A percentile compares a stretch with the other conserved stretches of the same genome.
These are phyloP conservation scores for Oryza glaberrima DNA, from an alignment of 176 grass and related monocot species.

Conservation along the genomic window DNA sequence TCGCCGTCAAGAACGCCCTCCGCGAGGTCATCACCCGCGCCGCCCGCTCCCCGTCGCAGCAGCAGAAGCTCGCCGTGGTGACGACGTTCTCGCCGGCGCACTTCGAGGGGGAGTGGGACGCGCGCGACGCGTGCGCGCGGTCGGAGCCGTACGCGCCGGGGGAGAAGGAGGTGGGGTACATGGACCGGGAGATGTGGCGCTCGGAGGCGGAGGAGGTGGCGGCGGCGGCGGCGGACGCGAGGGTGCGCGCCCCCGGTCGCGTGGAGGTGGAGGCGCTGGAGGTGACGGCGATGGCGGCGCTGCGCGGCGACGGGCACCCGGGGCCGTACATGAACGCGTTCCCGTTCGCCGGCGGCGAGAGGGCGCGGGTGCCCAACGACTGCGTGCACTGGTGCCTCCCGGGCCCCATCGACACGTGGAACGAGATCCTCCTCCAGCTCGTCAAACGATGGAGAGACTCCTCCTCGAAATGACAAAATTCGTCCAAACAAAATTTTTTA, in stretches of 20 bases:
- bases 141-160: slow-evolving; percentile 59
- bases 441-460: slow-evolving; percentile 56
- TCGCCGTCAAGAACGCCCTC: slow-evolving; percentile 66
- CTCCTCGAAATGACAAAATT: background rate
- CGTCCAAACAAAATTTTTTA: background rate
- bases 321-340: slow-evolving; percentile 67
- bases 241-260: background rate
- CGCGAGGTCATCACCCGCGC: slow-evolving; percentile 43
- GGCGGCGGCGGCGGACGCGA: slow-evolving; percentile 26
- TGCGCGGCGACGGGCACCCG: slow-evolving; percentile 72
- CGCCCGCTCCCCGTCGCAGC: background rate
- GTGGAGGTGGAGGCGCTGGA: slow-evolving; percentile 57
- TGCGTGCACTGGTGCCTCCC: slow-evolving; percentile 95
- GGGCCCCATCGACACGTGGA: slow-evolving; percentile 83
- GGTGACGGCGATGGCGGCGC: slow-evolving; percentile 61
- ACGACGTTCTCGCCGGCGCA: slow-evolving; percentile 88
- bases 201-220: slow-evolving; percentile 54
- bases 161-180: slow-evolving; percentile 58
- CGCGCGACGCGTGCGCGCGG: slow-evolving; percentile 60
- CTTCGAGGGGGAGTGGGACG: slow-evolving; percentile 87
- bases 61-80: slow-evolving; percentile 56
- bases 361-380: slow-evolving; percentile 71
- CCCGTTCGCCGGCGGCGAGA: slow-evolving; percentile 55
- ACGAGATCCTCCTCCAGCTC: slow-evolving; percentile 77
- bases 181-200: slow-evolving; percentile 64